These are phyloP conservation scores for Candida saitoana DNA, from an alignment of 805 yeast genomes.

Conservation along the genomic window DNA sequence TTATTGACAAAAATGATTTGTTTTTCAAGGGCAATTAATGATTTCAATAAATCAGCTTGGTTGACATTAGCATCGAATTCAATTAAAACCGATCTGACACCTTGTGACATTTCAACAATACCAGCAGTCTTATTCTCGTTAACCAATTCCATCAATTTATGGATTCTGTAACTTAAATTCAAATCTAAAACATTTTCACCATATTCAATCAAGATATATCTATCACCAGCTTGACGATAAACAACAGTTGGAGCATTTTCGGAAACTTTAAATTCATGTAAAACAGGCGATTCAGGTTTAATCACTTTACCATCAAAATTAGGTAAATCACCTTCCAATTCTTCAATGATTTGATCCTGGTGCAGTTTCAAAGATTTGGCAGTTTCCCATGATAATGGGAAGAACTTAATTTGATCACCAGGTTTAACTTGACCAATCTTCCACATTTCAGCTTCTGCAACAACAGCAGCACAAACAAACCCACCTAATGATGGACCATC, in stretches of 20 bases:
- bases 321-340: constrained; percentile 43
- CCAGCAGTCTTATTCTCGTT: constrained; percentile 63
- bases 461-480: constrained; percentile 94
- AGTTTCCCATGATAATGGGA: constrained; percentile 64
- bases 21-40: constrained; percentile 69
- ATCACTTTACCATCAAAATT: constrained; percentile 17
- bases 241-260: constrained; percentile 64
- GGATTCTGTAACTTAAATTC: constrained; percentile 79
- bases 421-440: constrained; percentile 97
- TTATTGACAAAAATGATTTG: constrained; percentile 68
- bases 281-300: constrained; percentile 63
- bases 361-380: constrained; percentile 61
- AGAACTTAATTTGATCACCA: constrained; percentile 79
- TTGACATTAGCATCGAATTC: constrained; percentile 70
- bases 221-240: constrained; percentile 96
- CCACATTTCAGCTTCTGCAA: constrained; percentile 96
- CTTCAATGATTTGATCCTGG: constrained; percentile 55
- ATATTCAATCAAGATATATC: constrained; percentile 86
- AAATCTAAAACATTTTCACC: constrained; percentile 87
- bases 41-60: constrained; percentile 59
- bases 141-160: constrained; percentile 74
- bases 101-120: constrained; percentile 92
- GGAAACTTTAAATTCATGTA: constrained; percentile 48
- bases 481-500: constrained; percentile 99
- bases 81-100: constrained; percentile 90